These are phyloP conservation scores for Galerina sulciceps DNA, from an alignment of 768 basidiomycete genomes.

Conservation along the genomic window DNA sequence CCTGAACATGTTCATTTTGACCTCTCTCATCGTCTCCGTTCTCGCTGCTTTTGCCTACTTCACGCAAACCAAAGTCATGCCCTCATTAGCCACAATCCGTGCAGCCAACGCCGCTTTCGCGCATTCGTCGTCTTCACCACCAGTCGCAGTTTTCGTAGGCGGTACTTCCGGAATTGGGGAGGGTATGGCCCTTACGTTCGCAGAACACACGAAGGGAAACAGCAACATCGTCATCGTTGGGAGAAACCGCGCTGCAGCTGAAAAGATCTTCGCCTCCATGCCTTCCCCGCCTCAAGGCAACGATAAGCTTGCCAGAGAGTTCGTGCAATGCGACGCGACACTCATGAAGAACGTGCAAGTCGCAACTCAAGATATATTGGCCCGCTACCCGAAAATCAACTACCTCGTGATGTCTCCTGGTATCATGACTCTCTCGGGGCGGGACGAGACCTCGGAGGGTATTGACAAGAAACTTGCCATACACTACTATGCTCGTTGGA, in stretches of 20 bases:
- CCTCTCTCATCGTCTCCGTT: too few relatives aligned
- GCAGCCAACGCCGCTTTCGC: slow-evolving; percentile 34
- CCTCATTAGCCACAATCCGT: slow-evolving; percentile 30
- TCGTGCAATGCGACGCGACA: slow-evolving; percentile 55
- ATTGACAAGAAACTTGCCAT: slow-evolving; percentile 31
- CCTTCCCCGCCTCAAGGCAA: slow-evolving; percentile 29
- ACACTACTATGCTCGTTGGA: slow-evolving; percentile 44
- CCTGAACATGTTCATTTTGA: too few relatives aligned
- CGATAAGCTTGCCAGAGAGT: slow-evolving; percentile 38
- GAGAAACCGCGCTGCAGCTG: slow-evolving; percentile 51
- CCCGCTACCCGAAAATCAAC: slow-evolving; percentile 49
- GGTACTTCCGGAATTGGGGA: slow-evolving; percentile 54
- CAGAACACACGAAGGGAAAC: slow-evolving; percentile 49
- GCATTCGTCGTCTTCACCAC: slow-evolving; percentile 23
- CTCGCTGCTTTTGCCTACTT: too few relatives aligned
- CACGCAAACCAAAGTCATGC: slow-evolving; percentile 13
- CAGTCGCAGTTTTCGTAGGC: slow-evolving; percentile 45
- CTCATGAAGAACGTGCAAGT: slow-evolving; percentile 52
- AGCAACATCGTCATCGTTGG: slow-evolving; percentile 58
- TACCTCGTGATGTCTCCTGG: slow-evolving; percentile 54
- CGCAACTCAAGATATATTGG: slow-evolving; percentile 30
- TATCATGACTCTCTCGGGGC: slow-evolving; percentile 29
- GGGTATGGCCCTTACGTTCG: slow-evolving; percentile 49
- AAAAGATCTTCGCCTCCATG: slow-evolving; percentile 45
- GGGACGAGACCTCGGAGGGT: slow-evolving; percentile 30